A percentile compares a stretch with the other conserved stretches of the same genome.
These are phyloP conservation scores for Antitrichia curtipendula DNA, from an alignment of 225 moss, liverwort and hornwort genomes.

Conservation along the genomic window DNA sequence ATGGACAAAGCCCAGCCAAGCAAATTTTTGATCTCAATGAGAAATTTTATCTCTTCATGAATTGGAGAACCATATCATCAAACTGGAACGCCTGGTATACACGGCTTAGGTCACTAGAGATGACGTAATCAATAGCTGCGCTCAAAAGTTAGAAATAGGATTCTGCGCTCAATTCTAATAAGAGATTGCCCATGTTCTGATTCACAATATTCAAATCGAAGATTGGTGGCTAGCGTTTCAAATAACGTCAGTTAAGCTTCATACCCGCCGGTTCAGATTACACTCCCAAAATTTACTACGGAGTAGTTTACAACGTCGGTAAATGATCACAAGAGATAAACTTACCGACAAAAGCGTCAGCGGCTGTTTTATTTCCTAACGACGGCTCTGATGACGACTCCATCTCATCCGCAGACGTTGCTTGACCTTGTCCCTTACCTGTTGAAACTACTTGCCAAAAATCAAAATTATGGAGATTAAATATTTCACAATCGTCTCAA, in stretches of 20 bases:
- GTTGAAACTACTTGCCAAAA: neutral
- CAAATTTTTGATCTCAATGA: neutral
- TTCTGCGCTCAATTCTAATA: neutral
- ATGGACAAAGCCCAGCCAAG: neutral
- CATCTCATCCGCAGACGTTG: neutral
- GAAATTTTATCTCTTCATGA: neutral
- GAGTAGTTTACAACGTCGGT: neutral
- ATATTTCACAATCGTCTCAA: neutral
- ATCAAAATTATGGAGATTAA: neutral
- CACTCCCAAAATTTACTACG: neutral
- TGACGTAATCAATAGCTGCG: neutral
- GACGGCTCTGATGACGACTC: neutral
- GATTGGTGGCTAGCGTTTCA: neutral
- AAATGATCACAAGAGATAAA: neutral
- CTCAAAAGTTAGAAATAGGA: neutral
- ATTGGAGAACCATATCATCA: neutral
- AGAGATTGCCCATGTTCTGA: neutral
- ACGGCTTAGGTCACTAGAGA: neutral
- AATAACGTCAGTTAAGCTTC: neutral
- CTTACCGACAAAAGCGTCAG: slow-evolving; percentile 2
- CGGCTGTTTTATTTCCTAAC: neutral
- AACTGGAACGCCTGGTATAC: neutral
- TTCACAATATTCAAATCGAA: neutral
- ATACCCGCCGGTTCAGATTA: neutral
- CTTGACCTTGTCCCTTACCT: slow-evolving; percentile 8